Conservation (phyloP, 2,329 filamentous ascomycete genomes). For the Diaporthe citriasiana region DNA sequence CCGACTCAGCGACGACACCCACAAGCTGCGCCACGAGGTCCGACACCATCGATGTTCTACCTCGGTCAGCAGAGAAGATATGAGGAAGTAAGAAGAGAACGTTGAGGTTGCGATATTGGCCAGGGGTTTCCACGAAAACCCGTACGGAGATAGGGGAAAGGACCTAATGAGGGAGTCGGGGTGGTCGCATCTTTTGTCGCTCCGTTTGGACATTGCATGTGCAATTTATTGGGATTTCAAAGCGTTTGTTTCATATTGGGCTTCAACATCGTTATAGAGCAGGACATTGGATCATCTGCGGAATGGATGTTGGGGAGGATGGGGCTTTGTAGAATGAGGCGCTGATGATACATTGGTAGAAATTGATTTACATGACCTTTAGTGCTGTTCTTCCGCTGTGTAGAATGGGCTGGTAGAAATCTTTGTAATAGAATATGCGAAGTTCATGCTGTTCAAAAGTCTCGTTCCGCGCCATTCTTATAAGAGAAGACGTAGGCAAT, state of each 20-base stretch:
- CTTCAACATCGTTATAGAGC: neutral
- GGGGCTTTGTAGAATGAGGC: neutral
- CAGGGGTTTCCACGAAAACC: neutral
- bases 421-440: neutral
- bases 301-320: neutral
- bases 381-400: fast-evolving
- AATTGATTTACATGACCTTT: neutral
- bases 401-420: neutral
- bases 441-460: neutral
- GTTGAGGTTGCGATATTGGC: neutral
- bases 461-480: too few species aligned
- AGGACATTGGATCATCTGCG: neutral
- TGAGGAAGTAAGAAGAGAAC: neutral
- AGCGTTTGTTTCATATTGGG: neutral
- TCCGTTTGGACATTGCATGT: neutral
- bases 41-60: neutral
- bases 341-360: neutral
- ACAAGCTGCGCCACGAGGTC: neutral
- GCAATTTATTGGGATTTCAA: neutral
- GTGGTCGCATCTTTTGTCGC: neutral
- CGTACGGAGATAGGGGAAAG: too few species aligned
- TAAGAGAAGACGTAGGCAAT: too few species aligned
- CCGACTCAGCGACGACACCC: neutral
- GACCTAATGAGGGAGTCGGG: neutral
- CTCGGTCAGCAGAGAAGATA: constrained; percentile 9